A percentile compares a stretch with the other conserved stretches of the same genome.
Evolutionary conservation across 495 filamentous ascomycete genomes (phyloP).

Genomic region (Penicillium arizonense): DNA sequence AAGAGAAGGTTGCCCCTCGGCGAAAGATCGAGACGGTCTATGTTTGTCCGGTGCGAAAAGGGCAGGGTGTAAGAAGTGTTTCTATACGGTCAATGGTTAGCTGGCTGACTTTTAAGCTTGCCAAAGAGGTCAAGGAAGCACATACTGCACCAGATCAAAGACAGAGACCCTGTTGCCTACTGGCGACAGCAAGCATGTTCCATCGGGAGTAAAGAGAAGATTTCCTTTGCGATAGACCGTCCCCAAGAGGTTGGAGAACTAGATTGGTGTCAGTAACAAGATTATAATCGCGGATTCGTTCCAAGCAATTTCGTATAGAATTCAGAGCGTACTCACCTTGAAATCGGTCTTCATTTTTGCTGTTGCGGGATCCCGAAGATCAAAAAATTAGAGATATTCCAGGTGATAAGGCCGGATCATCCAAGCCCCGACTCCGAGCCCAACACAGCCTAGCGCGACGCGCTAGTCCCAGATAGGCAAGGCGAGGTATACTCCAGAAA

Average conservation of each 20-base stretch:
- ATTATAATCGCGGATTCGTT: background rate
- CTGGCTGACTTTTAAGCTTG: background rate
- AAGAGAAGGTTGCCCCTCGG: constrained; percentile 89
- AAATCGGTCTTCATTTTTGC: constrained; percentile 92
- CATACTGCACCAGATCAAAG: constrained; percentile 93
- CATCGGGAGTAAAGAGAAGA: constrained; percentile 94
- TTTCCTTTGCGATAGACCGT: constrained; percentile 98
- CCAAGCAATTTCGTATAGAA: no score
- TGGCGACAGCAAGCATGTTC: constrained; percentile 91
- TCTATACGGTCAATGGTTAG: constrained; percentile 40
- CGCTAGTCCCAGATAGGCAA: constrained; percentile 29
- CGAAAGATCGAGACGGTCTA: constrained; percentile 80
- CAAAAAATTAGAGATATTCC: constrained; percentile 25
- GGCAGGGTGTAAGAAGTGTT: constrained; percentile 96
- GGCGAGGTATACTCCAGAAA: constrained; percentile 36
- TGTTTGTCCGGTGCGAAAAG: constrained; percentile 91
- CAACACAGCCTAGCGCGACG: constrained; percentile 9
- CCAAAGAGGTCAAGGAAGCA: background rate
- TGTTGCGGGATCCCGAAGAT: constrained; percentile 24
- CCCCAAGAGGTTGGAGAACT: constrained; percentile 95
- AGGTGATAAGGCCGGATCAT: constrained; percentile 31
- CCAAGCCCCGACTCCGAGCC: constrained; percentile 18
- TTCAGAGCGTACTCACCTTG: constrained; percentile 54
- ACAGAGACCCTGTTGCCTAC: constrained; percentile 95
- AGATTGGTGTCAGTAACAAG: background rate